Evolutionary conservation across 306 rosid species (phyloP).

Genomic region (Vigna angularis): DNA sequence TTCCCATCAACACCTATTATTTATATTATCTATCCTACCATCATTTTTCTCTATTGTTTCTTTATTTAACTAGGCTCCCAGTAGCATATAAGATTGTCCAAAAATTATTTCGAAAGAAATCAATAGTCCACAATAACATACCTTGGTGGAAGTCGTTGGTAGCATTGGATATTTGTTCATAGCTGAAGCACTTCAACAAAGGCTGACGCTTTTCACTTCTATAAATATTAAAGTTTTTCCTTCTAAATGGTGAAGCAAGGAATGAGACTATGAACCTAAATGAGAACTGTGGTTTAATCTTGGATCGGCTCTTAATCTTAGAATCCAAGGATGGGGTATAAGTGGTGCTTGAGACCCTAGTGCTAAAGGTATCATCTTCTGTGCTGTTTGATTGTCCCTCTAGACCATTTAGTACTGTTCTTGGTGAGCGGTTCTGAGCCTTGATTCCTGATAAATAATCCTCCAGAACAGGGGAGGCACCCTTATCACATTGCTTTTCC

Average conservation of each 20-base stretch:
- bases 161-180: slow-evolving; percentile 68
- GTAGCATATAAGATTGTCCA: not conserved
- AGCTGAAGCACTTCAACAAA: slow-evolving; percentile 79
- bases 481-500: slow-evolving; percentile 38
- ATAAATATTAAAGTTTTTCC: slow-evolving; percentile 46
- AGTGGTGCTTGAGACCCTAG: slow-evolving; percentile 60
- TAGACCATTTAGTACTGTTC: slow-evolving; percentile 56
- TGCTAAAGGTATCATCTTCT: slow-evolving; percentile 75
- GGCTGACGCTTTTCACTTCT: slow-evolving; percentile 59
- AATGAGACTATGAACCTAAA: slow-evolving; percentile 64
- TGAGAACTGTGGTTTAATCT: slow-evolving; percentile 57
- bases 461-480: slow-evolving; percentile 49
- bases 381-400: slow-evolving; percentile 77
- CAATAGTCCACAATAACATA: slow-evolving; percentile 18
- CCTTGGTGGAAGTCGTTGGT: slow-evolving; percentile 83
- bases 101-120: not conserved
- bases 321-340: slow-evolving; percentile 53
- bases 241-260: slow-evolving; percentile 78
- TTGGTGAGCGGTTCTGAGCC: slow-evolving; percentile 56
- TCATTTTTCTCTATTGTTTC: too few relatives aligned
- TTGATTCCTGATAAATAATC: slow-evolving; percentile 45
- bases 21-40: too few relatives aligned
- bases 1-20: too few relatives aligned
- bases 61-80: too few relatives aligned
- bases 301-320: slow-evolving; percentile 45